Conservation (phyloP, 2,329 filamentous ascomycete genomes). For the Talaromyces sp. region DNA sequence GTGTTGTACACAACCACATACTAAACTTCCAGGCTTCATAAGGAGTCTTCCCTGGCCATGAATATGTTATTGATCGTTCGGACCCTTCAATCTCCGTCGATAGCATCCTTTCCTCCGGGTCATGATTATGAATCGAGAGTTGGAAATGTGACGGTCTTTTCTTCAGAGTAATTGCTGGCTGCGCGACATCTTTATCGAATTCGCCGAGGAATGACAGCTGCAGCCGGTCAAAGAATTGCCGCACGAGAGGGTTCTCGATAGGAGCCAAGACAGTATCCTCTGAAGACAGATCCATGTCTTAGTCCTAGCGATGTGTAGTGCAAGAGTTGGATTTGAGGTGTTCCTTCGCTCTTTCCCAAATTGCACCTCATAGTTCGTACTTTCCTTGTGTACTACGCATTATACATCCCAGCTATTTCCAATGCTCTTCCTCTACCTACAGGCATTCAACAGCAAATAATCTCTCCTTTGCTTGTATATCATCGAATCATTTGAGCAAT, state of each 20-base stretch:
- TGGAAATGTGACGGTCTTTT: constrained; percentile 18
- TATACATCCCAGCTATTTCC: no score
- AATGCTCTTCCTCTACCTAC: not conserved
- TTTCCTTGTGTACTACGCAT: not conserved
- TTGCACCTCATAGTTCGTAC: no score
- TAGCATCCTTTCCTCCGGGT: constrained; percentile 23
- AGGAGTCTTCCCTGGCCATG: constrained; percentile 51
- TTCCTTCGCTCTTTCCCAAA: not conserved
- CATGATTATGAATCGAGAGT: constrained; percentile 27
- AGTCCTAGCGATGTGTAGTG: no score
- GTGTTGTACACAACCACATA: constrained; percentile 17
- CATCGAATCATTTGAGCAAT: not conserved
- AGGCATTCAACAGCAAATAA: not conserved
- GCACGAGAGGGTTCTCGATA: not conserved
- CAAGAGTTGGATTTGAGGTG: not conserved
- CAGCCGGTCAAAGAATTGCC: constrained; percentile 10
- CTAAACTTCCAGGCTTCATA: constrained; percentile 54
- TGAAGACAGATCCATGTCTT: not conserved
- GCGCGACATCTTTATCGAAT: constrained; percentile 12
- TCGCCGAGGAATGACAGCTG: constrained; percentile 10
- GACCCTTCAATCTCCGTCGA: constrained; percentile 1
- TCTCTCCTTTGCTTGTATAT: not conserved
- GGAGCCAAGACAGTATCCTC: no score
- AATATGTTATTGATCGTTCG: constrained; percentile 32
- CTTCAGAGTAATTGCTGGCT: constrained; percentile 27